Conservation (phyloP, 169 alveolate genomes). For the Plasmodium reichenowi region DNA sequence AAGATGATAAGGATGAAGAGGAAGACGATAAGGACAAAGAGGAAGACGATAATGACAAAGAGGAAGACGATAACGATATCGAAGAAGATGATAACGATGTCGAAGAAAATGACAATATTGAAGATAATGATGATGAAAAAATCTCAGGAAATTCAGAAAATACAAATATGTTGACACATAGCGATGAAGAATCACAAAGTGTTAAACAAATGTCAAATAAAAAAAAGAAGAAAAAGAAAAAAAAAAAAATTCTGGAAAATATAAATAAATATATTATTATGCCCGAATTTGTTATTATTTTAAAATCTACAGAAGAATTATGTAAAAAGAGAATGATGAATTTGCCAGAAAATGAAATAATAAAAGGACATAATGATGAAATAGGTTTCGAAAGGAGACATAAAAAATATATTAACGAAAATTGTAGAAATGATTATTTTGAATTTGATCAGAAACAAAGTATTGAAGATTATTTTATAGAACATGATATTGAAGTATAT, state of each 20-base stretch:
- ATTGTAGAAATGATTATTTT: constrained; percentile 57
- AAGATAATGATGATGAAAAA: background rate
- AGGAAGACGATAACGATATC: background rate
- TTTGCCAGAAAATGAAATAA: constrained; percentile 39
- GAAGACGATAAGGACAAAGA: background rate
- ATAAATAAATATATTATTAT: background rate
- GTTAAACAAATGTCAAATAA: background rate
- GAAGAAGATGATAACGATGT: background rate
- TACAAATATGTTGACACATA: background rate
- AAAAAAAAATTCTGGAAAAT: background rate
- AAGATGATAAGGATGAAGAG: background rate
- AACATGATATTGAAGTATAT: constrained; percentile 34
- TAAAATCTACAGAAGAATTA: constrained; percentile 39
- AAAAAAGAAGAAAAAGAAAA: background rate
- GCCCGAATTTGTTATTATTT: constrained; percentile 41
- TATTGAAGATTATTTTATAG: constrained; percentile 58
- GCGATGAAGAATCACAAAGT: background rate
- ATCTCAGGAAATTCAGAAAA: background rate
- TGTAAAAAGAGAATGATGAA: constrained; percentile 67
- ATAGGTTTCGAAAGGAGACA: constrained; percentile 64
- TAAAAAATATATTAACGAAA: constrained; percentile 41
- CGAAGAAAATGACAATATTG: background rate
- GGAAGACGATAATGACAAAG: background rate
- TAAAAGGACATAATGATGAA: constrained; percentile 72
- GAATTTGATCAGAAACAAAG: constrained; percentile 45